phyloP scores from a whole-genome alignment of 805 yeast species.

The Kockiozyma suomiensis region DNA sequence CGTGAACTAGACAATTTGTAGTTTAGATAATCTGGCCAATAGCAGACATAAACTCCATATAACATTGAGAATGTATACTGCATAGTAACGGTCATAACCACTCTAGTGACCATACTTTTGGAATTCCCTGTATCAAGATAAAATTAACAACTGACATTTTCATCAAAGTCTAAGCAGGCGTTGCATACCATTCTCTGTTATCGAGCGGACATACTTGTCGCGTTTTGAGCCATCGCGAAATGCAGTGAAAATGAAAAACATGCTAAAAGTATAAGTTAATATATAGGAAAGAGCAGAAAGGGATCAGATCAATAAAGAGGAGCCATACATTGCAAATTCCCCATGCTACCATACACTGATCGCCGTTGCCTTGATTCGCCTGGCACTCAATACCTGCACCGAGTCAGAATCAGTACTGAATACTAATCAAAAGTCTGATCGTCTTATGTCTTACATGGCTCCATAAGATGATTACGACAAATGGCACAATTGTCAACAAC shows the following conservation, averaged over 20 bases:
- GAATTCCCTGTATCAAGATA: slow-evolving; percentile 43
- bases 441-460: slow-evolving; percentile 62
- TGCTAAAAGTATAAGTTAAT: slow-evolving; percentile 49
- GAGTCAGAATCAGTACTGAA: not conserved
- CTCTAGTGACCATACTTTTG: slow-evolving; percentile 68
- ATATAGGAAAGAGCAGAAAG: not conserved
- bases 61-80: not conserved
- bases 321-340: slow-evolving; percentile 72
- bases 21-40: too few species aligned
- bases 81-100: not conserved
- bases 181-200: slow-evolving; percentile 74
- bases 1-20: too few species aligned
- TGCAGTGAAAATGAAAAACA: slow-evolving; percentile 98
- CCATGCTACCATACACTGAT: slow-evolving; percentile 94
- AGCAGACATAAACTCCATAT: slow-evolving; percentile 1
- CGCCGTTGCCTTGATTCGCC: slow-evolving; percentile 69
- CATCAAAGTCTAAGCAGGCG: not conserved
- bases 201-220: slow-evolving; percentile 97
- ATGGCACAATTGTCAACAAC: slow-evolving; percentile 96
- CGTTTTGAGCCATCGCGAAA: slow-evolving; percentile 90
- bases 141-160: not conserved
- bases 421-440: not conserved
- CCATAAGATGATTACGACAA: slow-evolving; percentile 97
- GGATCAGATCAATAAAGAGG: not conserved
- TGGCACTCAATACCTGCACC: slow-evolving; percentile 72